Evolutionary conservation across 306 rosid species (phyloP).

Genomic region (Acacia confusa): DNA sequence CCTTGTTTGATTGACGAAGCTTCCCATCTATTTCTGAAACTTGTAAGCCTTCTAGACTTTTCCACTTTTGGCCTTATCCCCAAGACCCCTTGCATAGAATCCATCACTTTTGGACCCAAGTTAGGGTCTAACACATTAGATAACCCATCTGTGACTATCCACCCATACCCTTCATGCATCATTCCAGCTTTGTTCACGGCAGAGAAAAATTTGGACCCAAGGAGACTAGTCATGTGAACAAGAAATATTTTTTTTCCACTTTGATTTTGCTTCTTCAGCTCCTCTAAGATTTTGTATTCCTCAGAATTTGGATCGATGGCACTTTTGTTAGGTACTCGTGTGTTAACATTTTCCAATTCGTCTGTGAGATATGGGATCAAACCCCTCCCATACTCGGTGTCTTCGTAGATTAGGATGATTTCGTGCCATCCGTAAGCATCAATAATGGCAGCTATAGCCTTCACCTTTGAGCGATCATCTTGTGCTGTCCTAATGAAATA

Average conservation of each 20-base stretch:
- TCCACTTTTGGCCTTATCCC: slow-evolving; percentile 39
- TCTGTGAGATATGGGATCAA: slow-evolving; percentile 36
- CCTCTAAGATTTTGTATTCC: neutral
- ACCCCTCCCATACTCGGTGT: slow-evolving; percentile 40
- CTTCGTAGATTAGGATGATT: slow-evolving; percentile 41
- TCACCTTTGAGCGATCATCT: slow-evolving; percentile 25
- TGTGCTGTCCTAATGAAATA: slow-evolving; percentile 39
- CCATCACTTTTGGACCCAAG: neutral
- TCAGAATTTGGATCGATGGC: slow-evolving; percentile 21
- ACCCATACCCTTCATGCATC: slow-evolving; percentile 36
- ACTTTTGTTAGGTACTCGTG: slow-evolving; percentile 21
- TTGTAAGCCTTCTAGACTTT: neutral
- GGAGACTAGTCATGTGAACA: slow-evolving; percentile 35
- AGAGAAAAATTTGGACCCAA: slow-evolving; percentile 27
- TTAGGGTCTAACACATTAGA: slow-evolving; percentile 26
- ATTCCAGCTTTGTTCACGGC: slow-evolving; percentile 34
- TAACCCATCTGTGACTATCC: slow-evolving; percentile 30
- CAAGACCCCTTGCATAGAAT: slow-evolving; percentile 45
- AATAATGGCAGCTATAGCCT: slow-evolving; percentile 35
- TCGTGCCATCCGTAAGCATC: slow-evolving; percentile 37
- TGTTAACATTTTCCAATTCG: slow-evolving; percentile 24
- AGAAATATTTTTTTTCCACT: slow-evolving; percentile 25
- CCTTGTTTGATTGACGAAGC: neutral
- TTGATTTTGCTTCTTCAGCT: slow-evolving; percentile 20
- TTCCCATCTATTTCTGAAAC: slow-evolving; percentile 22